phyloP scores from a whole-genome alignment of 768 basidiomycete genomes.

The Cystobasidium onofrii region DNA sequence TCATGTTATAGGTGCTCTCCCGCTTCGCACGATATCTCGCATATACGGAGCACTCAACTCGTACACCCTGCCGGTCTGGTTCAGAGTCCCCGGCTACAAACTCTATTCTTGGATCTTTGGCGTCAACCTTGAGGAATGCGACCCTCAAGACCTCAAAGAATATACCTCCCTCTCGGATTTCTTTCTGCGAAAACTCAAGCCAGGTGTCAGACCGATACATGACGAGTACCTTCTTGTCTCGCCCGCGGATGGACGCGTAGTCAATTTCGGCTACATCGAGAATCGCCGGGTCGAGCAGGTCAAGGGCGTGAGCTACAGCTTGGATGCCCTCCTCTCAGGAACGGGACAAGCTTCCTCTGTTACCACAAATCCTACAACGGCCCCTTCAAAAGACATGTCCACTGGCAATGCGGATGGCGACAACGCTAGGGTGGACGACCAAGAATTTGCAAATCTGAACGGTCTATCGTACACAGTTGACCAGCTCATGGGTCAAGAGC shows the following conservation, averaged over 20 bases:
- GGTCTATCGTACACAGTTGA: conserved; percentile 93
- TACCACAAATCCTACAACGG: conserved; percentile 42
- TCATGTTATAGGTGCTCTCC: conserved; percentile 91
- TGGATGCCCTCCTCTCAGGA: conserved; percentile 77
- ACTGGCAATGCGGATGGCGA: conserved; percentile 47
- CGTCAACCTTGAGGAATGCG: conserved; percentile 87
- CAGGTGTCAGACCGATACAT: conserved; percentile 66
- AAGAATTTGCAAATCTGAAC: conserved; percentile 90
- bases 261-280: conserved; percentile 81
- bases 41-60: conserved; percentile 95
- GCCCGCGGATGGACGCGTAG: conserved; percentile 84
- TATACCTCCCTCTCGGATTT: conserved; percentile 89
- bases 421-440: conserved; percentile 57
- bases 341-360: conserved; percentile 48
- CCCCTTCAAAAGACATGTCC: conserved; percentile 46
- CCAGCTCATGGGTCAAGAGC: conserved; percentile 63
- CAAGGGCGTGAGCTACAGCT: conserved; percentile 93
- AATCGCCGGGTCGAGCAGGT: conserved; percentile 80
- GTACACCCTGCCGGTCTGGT: conserved; percentile 85
- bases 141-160: conserved; percentile 62
- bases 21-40: conserved; percentile 87
- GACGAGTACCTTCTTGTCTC: conserved; percentile 69
- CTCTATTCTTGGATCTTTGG: conserved; percentile 82
- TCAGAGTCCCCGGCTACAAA: conserved; percentile 79
- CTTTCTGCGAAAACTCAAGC: conserved; percentile 80